phyloP scores from a whole-genome alignment of 768 basidiomycete genomes.

The Suillus subalutaceus region DNA sequence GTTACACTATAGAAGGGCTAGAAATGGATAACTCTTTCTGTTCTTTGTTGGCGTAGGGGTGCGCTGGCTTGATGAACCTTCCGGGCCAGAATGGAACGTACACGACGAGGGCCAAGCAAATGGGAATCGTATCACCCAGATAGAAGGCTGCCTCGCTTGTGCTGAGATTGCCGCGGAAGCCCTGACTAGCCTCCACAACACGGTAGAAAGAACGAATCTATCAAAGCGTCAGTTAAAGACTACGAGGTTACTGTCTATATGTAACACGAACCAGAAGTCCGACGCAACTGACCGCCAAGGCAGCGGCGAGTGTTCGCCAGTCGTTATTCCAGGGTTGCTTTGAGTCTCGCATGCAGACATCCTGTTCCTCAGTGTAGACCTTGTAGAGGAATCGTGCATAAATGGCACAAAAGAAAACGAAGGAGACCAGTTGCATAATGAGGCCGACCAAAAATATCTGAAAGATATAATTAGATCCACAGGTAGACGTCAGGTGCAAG shows the following conservation, averaged over 20 bases:
- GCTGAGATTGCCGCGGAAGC: conserved; percentile 61
- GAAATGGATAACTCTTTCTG: background rate
- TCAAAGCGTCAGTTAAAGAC: background rate
- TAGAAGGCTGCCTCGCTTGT: conserved; percentile 68
- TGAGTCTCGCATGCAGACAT: conserved; percentile 43
- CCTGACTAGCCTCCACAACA: conserved; percentile 64
- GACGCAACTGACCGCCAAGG: conserved; percentile 58
- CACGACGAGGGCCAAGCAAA: conserved; percentile 58
- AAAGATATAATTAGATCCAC: background rate
- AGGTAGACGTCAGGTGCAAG: background rate
- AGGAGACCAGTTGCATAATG: conserved; percentile 56
- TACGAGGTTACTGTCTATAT: background rate
- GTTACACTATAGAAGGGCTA: background rate
- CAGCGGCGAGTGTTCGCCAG: conserved; percentile 58
- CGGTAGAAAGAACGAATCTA: conserved; percentile 70
- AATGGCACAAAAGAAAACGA: conserved; percentile 49
- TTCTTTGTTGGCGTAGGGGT: background rate
- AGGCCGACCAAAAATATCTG: conserved; percentile 65
- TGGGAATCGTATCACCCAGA: conserved; percentile 65
- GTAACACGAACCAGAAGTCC: conserved; percentile 58
- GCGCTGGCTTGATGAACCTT: conserved; percentile 42
- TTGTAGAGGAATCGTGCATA: conserved; percentile 52
- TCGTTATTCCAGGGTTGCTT: conserved; percentile 50
- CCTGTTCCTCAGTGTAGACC: conserved; percentile 43
- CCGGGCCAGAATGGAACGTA: conserved; percentile 72